phyloP scores from a whole-genome alignment of 2,329 filamentous ascomycete species.

The Bipolaris oryzae region DNA sequence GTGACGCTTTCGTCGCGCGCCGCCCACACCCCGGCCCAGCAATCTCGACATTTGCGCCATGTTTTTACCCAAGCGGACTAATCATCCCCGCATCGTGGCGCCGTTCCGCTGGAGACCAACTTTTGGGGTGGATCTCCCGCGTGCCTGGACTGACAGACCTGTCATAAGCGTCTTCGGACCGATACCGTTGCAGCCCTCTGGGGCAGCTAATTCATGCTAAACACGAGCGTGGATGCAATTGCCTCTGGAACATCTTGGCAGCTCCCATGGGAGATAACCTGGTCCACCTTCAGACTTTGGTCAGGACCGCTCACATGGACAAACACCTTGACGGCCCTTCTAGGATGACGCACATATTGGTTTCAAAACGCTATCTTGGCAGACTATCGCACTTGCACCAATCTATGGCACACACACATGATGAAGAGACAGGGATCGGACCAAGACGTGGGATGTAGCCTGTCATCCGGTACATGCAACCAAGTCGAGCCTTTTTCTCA shows the following conservation, averaged over 20 bases:
- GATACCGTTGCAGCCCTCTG: slow-evolving; percentile 9
- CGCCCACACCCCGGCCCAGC: slow-evolving; percentile 1
- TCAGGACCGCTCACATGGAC: slow-evolving; percentile 6
- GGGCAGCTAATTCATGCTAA: slow-evolving; percentile 16
- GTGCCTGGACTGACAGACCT: slow-evolving; percentile 14
- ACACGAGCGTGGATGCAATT: slow-evolving; percentile 1
- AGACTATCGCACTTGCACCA: slow-evolving; percentile 5
- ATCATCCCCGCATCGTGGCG: slow-evolving; percentile 2
- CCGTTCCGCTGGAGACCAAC: slow-evolving; percentile 1
- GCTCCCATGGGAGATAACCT: slow-evolving; percentile 9
- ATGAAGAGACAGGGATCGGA: slow-evolving; percentile 7
- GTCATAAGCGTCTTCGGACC: slow-evolving; percentile 17
- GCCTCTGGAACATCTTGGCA: slow-evolving; percentile 18
- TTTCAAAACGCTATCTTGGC: slow-evolving; percentile 10
- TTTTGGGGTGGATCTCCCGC: slow-evolving; percentile 7
- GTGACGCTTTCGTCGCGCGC: background rate
- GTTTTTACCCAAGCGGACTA: background rate
- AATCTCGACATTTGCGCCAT: slow-evolving; percentile 5
- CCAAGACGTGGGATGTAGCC: background rate
- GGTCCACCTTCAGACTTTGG: slow-evolving; percentile 9
- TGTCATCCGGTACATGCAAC: slow-evolving; percentile 2
- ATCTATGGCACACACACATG: slow-evolving; percentile 2
- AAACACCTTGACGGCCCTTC: slow-evolving; percentile 7
- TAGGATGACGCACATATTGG: slow-evolving; percentile 11
- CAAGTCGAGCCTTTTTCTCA: background rate